A percentile compares a stretch with the other conserved stretches of the same genome.
Conservation (phyloP, 2,329 filamentous ascomycete species). For the Stemphylium beticola region DNA sequence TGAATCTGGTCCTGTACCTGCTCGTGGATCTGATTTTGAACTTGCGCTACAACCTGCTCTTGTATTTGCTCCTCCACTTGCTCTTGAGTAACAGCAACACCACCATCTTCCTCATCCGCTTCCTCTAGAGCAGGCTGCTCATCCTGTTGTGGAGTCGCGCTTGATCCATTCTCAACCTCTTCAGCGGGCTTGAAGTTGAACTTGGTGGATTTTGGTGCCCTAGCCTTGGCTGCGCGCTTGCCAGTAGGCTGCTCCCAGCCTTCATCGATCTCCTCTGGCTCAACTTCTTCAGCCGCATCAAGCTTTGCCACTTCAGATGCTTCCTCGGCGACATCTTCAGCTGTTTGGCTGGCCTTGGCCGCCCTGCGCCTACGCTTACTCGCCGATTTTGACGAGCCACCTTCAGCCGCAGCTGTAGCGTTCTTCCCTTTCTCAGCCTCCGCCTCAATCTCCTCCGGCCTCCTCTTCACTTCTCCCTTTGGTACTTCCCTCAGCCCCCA, state of each 20-base stretch:
- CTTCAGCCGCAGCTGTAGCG: constrained; percentile 34
- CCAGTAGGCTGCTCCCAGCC: constrained; percentile 20
- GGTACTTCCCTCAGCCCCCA: constrained; percentile 82
- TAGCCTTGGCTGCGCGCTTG: constrained; percentile 17
- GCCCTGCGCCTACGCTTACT: constrained; percentile 17
- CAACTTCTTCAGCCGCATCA: not conserved
- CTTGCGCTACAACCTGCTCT: constrained; percentile 14
- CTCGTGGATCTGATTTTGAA: constrained; percentile 3
- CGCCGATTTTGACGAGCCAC: constrained; percentile 12
- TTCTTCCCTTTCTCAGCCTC: constrained; percentile 23
- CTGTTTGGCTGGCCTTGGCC: not conserved
- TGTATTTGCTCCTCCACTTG: constrained; percentile 17
- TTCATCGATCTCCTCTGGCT: constrained; percentile 7
- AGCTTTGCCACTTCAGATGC: not conserved
- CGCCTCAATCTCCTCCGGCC: constrained; percentile 26
- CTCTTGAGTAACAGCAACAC: constrained; percentile 10
- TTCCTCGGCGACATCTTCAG: constrained; percentile 3
- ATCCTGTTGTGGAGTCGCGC: constrained; percentile 3
- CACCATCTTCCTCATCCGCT: constrained; percentile 10
- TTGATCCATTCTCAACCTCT: constrained; percentile 5
- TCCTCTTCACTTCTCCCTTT: constrained; percentile 76
- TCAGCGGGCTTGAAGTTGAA: constrained; percentile 17
- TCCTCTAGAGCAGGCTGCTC: not conserved
- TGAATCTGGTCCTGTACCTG: constrained; percentile 16
- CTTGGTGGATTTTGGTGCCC: constrained; percentile 12